A percentile compares a stretch with the other conserved stretches of the same genome.
Conservation (phyloP, 2,329 filamentous ascomycete species). For the Aspergillus brunneoviolaceus region DNA sequence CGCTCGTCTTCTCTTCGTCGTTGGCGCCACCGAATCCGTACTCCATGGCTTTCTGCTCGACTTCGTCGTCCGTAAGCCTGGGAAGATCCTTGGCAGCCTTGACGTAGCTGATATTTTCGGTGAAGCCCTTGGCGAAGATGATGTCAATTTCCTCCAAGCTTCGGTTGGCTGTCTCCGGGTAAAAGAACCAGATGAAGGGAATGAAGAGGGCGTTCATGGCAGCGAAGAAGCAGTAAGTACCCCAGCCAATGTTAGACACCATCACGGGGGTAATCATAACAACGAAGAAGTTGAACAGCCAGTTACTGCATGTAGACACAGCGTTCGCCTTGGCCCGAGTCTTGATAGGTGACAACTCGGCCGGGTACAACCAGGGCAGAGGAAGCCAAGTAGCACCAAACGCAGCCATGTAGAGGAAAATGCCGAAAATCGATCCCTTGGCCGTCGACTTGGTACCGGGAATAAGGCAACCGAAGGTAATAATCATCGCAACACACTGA, state of each 20-base stretch:
- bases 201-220: conserved; percentile 48
- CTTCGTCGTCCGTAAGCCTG: conserved; percentile 35
- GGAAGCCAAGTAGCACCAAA: conserved; percentile 67
- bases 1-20: conserved; percentile 26
- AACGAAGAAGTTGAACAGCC: conserved; percentile 57
- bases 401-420: conserved; percentile 69
- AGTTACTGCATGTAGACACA: conserved; percentile 55
- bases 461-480: conserved; percentile 42
- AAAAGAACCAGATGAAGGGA: conserved; percentile 56
- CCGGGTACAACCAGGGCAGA: conserved; percentile 58
- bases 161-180: conserved; percentile 51
- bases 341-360: conserved; percentile 56
- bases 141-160: conserved; percentile 47
- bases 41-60: conserved; percentile 34
- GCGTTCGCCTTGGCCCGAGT: conserved; percentile 58
- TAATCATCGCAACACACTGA: conserved; percentile 41
- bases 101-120: conserved; percentile 44
- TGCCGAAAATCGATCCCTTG: conserved; percentile 54
- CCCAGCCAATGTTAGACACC: conserved; percentile 41
- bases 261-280: conserved; percentile 53
- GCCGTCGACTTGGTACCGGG: conserved; percentile 25
- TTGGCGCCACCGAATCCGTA: conserved; percentile 28
- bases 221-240: conserved; percentile 48
- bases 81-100: conserved; percentile 34
- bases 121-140: conserved; percentile 46